These are phyloP conservation scores for Cynara cardunculus DNA, from an alignment of 129 eudicot species.

Conservation along the genomic window DNA sequence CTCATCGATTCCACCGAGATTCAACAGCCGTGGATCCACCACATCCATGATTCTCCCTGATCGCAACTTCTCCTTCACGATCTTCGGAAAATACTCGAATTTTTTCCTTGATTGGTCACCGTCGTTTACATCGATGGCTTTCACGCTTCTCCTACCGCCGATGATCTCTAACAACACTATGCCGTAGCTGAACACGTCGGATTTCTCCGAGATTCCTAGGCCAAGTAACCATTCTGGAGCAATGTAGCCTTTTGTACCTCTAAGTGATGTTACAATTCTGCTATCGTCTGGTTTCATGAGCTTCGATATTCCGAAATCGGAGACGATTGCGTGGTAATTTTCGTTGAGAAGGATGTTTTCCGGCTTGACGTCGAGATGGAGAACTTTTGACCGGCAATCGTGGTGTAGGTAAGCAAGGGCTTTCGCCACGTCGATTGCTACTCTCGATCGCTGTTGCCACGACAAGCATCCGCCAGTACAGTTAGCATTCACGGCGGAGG, in stretches of 20 bases:
- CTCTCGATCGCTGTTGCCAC: conserved; percentile 45
- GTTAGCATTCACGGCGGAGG: not conserved
- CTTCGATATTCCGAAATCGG: conserved; percentile 85
- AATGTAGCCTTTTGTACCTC: conserved; percentile 82
- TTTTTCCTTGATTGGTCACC: not conserved
- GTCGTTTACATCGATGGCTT: not conserved
- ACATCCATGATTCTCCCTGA: conserved; percentile 58
- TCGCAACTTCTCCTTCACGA: conserved; percentile 49
- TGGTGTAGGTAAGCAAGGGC: conserved; percentile 79
- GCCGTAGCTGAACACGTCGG: conserved; percentile 75
- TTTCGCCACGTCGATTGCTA: conserved; percentile 69
- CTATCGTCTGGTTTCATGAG: conserved; percentile 65
- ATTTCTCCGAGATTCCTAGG: conserved; percentile 64
- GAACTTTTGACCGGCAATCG: conserved; percentile 69
- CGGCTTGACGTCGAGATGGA: conserved; percentile 80
- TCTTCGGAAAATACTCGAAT: conserved; percentile 60
- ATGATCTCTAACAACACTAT: conserved; percentile 76
- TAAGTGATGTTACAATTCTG: conserved; percentile 36
- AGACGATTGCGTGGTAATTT: conserved; percentile 41
- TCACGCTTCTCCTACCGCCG: conserved; percentile 53
- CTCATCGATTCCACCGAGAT: conserved; percentile 39
- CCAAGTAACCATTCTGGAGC: conserved; percentile 87
- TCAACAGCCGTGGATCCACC: conserved; percentile 55
- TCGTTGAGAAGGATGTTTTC: conserved; percentile 64
- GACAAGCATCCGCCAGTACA: conserved; percentile 46